Percentiles rank a stretch among this genome's conserved stretches.
These are phyloP conservation scores for Colletotrichum tropicale DNA, from an alignment of 2,329 filamentous ascomycete species.

Conservation along the genomic window DNA sequence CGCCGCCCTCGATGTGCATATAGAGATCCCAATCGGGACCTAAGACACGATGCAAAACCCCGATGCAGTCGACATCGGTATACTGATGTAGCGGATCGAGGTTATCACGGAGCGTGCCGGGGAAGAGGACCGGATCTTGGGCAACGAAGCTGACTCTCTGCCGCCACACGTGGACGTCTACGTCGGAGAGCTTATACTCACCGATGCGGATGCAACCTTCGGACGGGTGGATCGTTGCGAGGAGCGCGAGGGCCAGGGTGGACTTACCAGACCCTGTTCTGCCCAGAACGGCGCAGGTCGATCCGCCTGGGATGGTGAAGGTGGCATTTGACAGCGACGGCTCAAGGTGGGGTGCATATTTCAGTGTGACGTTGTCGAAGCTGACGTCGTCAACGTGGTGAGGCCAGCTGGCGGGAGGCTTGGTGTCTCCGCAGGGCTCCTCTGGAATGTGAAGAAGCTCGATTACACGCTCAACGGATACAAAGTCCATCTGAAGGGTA, in stretches of 20 bases:
- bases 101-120: constrained; percentile 64
- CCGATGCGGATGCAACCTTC: constrained; percentile 60
- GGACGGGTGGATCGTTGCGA: constrained; percentile 58
- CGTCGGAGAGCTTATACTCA: constrained; percentile 51
- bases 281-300: constrained; percentile 73
- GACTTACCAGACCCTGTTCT: constrained; percentile 89
- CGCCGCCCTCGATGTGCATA: constrained; percentile 61
- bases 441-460: constrained; percentile 81
- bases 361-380: constrained; percentile 79
- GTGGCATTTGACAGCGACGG: constrained; percentile 72
- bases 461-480: constrained; percentile 85
- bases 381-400: constrained; percentile 71
- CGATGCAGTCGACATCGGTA: constrained; percentile 53
- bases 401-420: constrained; percentile 81
- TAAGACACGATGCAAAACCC: constrained; percentile 64
- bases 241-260: constrained; percentile 67
- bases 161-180: constrained; percentile 61
- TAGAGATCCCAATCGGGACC: constrained; percentile 51
- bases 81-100: constrained; percentile 70
- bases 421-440: constrained; percentile 69
- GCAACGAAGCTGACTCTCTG: constrained; percentile 67
- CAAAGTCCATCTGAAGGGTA: constrained; percentile 88
- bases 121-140: constrained; percentile 67
- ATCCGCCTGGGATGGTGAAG: constrained; percentile 72
- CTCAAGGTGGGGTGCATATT: constrained; percentile 79